phyloP scores from a whole-genome alignment of 176 grass and related monocot species.

The Triticum turgidum region DNA sequence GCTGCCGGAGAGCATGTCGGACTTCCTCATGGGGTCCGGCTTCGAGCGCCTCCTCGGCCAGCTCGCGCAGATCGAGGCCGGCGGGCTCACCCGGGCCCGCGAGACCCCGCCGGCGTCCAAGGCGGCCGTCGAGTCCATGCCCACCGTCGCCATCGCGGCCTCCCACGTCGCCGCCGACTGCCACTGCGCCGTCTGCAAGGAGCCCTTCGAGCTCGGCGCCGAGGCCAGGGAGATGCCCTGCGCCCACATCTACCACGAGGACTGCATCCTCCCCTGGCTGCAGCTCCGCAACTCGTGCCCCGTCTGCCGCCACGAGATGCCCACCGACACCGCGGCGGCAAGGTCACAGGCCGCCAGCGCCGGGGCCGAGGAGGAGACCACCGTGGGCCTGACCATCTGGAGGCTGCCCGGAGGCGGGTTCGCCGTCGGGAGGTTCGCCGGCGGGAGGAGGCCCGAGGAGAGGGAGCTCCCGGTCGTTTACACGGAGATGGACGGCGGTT shows the following conservation, averaged over 20 bases:
- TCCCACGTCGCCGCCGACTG: constrained; percentile 50
- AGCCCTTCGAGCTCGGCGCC: constrained; percentile 61
- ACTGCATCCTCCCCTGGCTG: constrained; percentile 94
- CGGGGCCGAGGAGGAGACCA: constrained; percentile 43
- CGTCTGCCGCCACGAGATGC: constrained; percentile 91
- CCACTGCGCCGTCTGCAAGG: constrained; percentile 96
- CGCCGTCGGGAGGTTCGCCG: constrained; percentile 73
- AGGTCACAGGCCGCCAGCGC: background rate
- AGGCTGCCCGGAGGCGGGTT: constrained; percentile 89
- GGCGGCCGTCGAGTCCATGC: constrained; percentile 91
- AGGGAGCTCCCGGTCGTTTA: constrained; percentile 87
- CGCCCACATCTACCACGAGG: constrained; percentile 88
- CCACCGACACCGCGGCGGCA: constrained; percentile 34
- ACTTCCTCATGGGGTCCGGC: constrained; percentile 95
- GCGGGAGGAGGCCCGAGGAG: constrained; percentile 69
- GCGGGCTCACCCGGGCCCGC: constrained; percentile 38
- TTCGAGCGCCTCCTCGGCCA: constrained; percentile 88
- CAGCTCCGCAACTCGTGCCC: constrained; percentile 90
- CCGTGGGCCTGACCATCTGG: constrained; percentile 89
- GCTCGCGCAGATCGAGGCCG: constrained; percentile 83
- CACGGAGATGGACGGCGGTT: constrained; percentile 90
- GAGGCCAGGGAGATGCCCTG: constrained; percentile 93
- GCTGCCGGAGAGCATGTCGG: constrained; percentile 82
- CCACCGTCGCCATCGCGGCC: constrained; percentile 43
- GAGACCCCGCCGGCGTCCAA: constrained; percentile 86